phyloP scores from a whole-genome alignment of 2,329 filamentous ascomycete species.

The Sordariomycetes sp. region DNA sequence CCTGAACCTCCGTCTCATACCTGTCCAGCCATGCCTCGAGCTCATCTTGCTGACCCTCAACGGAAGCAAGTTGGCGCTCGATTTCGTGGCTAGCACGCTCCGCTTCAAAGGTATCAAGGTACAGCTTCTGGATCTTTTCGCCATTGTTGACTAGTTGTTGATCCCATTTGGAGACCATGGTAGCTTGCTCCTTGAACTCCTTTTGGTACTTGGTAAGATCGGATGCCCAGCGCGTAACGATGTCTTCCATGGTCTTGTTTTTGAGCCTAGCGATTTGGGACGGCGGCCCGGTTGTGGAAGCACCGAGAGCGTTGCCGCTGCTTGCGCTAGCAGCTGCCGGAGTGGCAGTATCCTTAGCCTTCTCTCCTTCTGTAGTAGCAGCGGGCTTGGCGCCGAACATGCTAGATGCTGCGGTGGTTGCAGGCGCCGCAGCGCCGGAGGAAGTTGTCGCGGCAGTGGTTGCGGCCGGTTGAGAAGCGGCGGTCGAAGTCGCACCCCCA shows the following conservation, averaged over 20 bases:
- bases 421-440: conserved; percentile 23
- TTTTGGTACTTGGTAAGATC: conserved; percentile 95
- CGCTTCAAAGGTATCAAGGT: conserved; percentile 84
- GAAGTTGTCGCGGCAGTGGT: conserved; percentile 22
- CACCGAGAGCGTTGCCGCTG: conserved; percentile 40
- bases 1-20: conserved; percentile 87
- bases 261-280: conserved; percentile 86
- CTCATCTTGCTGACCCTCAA: conserved; percentile 90
- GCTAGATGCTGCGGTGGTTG: conserved; percentile 12
- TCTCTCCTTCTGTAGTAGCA: conserved; percentile 14
- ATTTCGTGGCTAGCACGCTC: conserved; percentile 90
- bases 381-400: conserved; percentile 24
- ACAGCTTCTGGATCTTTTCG: conserved; percentile 89
- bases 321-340: conserved; percentile 18
- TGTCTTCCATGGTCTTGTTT: conserved; percentile 99
- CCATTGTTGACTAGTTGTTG: conserved; percentile 86
- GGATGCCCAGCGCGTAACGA: conserved; percentile 92
- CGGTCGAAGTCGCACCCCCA: conserved; percentile 9
- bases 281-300: conserved; percentile 70
- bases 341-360: conserved; percentile 12
- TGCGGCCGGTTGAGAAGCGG: conserved; percentile 20
- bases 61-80: conserved; percentile 78
- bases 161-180: conserved; percentile 85
- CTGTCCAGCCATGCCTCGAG: conserved; percentile 79
- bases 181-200: conserved; percentile 86